These are phyloP conservation scores for Flaveria brownii DNA, from an alignment of 129 eudicot species.

Conservation along the genomic window DNA sequence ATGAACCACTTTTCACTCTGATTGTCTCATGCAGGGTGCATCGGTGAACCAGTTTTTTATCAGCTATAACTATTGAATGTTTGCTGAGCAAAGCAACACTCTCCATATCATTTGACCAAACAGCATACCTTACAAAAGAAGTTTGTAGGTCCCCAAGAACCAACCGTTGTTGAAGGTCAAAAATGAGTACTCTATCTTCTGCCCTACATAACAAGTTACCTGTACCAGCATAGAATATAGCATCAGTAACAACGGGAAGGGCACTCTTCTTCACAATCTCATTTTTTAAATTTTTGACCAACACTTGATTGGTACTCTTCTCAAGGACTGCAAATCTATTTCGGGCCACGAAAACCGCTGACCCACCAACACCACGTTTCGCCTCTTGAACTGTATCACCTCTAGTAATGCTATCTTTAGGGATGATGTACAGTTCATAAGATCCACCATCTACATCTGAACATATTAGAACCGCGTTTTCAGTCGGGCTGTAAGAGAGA, in stretches of 20 bases:
- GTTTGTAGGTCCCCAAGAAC: slow-evolving; percentile 64
- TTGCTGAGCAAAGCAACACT: slow-evolving; percentile 57
- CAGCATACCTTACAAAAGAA: slow-evolving; percentile 55
- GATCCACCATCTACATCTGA: slow-evolving; percentile 75
- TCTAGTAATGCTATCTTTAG: slow-evolving; percentile 60
- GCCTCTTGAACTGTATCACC: slow-evolving; percentile 75
- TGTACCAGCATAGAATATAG: slow-evolving; percentile 64
- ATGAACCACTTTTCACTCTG: slow-evolving; percentile 75
- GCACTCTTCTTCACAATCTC: slow-evolving; percentile 56
- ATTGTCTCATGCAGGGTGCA: slow-evolving; percentile 81
- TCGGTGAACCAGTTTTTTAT: slow-evolving; percentile 62
- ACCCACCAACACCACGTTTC: slow-evolving; percentile 63
- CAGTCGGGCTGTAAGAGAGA: slow-evolving; percentile 67
- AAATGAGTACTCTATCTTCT: slow-evolving; percentile 59
- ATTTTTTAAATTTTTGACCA: slow-evolving; percentile 59
- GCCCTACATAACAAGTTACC: slow-evolving; percentile 66
- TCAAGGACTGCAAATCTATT: slow-evolving; percentile 65
- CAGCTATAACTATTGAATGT: slow-evolving; percentile 66
- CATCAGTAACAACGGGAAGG: slow-evolving; percentile 55
- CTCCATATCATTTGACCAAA: slow-evolving; percentile 70
- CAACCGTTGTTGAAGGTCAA: slow-evolving; percentile 56
- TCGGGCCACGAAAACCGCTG: slow-evolving; percentile 71
- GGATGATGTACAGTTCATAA: slow-evolving; percentile 60
- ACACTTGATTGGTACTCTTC: slow-evolving; percentile 57
- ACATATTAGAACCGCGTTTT: slow-evolving; percentile 61